Conservation (phyloP, 78 protist genomes). For the Dictyostelium brefeldianum region DNA sequence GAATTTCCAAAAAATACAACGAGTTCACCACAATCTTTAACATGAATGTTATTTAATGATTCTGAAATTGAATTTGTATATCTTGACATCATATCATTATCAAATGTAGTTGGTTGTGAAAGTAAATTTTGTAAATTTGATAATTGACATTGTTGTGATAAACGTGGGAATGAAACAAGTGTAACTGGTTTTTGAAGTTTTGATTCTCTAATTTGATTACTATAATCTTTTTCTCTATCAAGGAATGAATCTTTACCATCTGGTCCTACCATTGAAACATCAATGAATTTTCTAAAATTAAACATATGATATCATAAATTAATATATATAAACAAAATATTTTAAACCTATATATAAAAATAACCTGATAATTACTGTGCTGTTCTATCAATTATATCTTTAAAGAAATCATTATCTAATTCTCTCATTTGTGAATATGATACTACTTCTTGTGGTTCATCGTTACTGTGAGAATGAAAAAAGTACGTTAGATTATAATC, state of each 20-base stretch:
- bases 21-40: conserved; percentile 77
- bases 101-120: conserved; percentile 69
- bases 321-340: no score
- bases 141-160: conserved; percentile 35
- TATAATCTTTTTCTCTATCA: conserved; percentile 57
- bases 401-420: conserved; percentile 68
- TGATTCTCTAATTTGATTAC: conserved; percentile 49
- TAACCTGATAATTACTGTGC: conserved; percentile 42
- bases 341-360: neutral
- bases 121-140: conserved; percentile 60
- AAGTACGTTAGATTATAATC: neutral
- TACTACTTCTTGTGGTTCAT: conserved; percentile 42
- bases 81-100: conserved; percentile 50
- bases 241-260: conserved; percentile 48
- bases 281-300: conserved; percentile 63
- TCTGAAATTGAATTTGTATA: conserved; percentile 7
- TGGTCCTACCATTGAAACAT: conserved; percentile 70
- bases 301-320: no score
- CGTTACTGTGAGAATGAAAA: neutral
- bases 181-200: conserved; percentile 33
- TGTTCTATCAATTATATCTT: conserved; percentile 78
- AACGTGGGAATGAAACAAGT: conserved; percentile 43
- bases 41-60: conserved; percentile 21
- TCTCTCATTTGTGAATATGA: conserved; percentile 82
- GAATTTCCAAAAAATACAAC: conserved; percentile 61